phyloP scores from a whole-genome alignment of 1,284 basidiomycete species.

The Puccinia horiana region DNA sequence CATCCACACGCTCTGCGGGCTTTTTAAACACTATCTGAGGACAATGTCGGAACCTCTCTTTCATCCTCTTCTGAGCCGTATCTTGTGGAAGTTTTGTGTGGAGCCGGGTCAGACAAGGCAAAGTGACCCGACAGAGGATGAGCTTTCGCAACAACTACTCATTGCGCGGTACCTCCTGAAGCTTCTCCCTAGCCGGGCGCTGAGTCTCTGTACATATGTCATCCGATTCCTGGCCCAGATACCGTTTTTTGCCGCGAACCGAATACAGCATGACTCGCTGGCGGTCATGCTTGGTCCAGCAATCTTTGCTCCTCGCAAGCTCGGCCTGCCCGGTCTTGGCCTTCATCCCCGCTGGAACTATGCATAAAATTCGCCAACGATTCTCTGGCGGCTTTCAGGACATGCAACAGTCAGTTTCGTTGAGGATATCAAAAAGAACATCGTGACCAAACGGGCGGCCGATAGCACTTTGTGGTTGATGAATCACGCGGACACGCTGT shows the following conservation, averaged over 20 bases:
- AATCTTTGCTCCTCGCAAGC: conserved; percentile 21
- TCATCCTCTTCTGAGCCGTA: conserved; percentile 4
- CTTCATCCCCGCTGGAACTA: conserved; percentile 19
- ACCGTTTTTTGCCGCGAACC: conserved; percentile 27
- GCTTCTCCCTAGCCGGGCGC: conserved; percentile 17
- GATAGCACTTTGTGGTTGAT: conserved; percentile 29
- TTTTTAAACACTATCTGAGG: conserved; percentile 31
- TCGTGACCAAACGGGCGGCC: neutral
- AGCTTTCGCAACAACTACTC: neutral
- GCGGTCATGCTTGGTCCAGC: conserved; percentile 30
- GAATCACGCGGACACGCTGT: conserved; percentile 1
- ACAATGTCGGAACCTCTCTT: conserved; percentile 27
- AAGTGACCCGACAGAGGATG: neutral
- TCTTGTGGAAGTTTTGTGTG: conserved; percentile 14
- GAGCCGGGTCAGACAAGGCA: neutral
- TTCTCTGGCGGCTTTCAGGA: neutral
- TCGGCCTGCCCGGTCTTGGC: conserved; percentile 37
- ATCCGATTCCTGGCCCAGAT: conserved; percentile 30
- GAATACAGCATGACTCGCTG: conserved; percentile 33
- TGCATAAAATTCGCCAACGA: neutral
- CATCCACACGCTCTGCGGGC: conserved; percentile 32
- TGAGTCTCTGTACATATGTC: conserved; percentile 32
- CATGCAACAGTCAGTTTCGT: neutral
- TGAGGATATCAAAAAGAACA: conserved; percentile 9
- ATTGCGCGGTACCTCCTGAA: conserved; percentile 3